These are phyloP conservation scores for Datura wrightii DNA, from an alignment of 257 asterid species.

Conservation along the genomic window DNA sequence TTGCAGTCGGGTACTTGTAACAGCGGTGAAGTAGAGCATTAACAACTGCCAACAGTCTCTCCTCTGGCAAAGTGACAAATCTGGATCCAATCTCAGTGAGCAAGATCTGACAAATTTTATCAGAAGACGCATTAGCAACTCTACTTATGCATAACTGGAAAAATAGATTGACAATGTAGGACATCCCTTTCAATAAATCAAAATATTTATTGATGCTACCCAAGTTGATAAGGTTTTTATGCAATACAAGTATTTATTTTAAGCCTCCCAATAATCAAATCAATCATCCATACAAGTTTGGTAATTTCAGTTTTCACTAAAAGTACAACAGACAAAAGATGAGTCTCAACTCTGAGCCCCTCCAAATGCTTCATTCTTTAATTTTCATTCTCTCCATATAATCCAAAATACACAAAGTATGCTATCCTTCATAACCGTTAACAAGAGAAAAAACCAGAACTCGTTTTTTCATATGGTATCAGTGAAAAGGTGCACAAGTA, in stretches of 20 bases:
- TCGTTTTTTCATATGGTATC: background rate
- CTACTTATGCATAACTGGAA: background rate
- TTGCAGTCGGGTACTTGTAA: slow-evolving; percentile 97
- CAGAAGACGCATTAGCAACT: background rate
- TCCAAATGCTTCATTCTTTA: background rate
- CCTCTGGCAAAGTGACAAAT: slow-evolving; percentile 97
- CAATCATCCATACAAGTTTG: background rate
- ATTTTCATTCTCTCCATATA: slow-evolving; percentile 14
- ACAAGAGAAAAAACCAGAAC: background rate
- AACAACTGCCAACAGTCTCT: slow-evolving; percentile 95
- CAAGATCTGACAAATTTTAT: slow-evolving; percentile 60
- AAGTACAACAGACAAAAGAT: background rate
- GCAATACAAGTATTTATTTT: background rate
- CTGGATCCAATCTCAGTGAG: slow-evolving; percentile 97
- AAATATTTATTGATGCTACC: background rate
- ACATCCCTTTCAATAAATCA: slow-evolving; percentile 9
- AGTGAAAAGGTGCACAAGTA: slow-evolving; percentile 2
- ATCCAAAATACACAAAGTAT: background rate
- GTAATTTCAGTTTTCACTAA: slow-evolving; percentile 10
- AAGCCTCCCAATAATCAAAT: background rate
- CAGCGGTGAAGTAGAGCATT: slow-evolving; percentile 99
- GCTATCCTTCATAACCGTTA: background rate
- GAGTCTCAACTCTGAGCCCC: background rate
- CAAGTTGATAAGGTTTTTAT: background rate
- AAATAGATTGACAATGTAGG: background rate